Percentiles rank a stretch among this genome's conserved stretches.
Evolutionary conservation across 1,284 basidiomycete genomes (phyloP).

Genomic region (Xanthoconium separans): DNA sequence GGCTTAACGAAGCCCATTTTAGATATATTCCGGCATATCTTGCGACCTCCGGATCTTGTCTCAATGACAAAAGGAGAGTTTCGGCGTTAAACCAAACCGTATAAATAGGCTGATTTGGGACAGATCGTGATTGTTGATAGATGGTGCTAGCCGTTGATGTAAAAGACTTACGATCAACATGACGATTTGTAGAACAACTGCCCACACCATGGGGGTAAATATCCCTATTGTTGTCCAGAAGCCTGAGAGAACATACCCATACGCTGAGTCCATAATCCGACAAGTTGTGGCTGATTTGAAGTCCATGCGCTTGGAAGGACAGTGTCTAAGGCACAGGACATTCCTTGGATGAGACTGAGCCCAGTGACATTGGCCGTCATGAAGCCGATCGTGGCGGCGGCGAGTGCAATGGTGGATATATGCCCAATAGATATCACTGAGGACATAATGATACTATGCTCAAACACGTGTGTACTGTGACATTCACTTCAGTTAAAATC

Average conservation of each 20-base stretch:
- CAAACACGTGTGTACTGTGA: slow-evolving; percentile 62
- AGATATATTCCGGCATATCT: slow-evolving; percentile 76
- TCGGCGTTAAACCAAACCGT: slow-evolving; percentile 84
- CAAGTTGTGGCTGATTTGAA: slow-evolving; percentile 75
- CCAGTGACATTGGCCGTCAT: slow-evolving; percentile 82
- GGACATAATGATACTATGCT: slow-evolving; percentile 72
- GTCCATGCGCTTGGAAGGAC: slow-evolving; percentile 92
- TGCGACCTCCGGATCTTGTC: slow-evolving; percentile 88
- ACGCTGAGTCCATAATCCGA: slow-evolving; percentile 89
- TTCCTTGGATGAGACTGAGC: slow-evolving; percentile 80
- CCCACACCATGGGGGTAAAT: slow-evolving; percentile 1
- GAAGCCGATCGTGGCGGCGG: slow-evolving; percentile 81
- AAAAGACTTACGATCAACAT: slow-evolving; percentile 51
- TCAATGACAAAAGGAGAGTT: slow-evolving; percentile 70
- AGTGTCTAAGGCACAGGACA: slow-evolving; percentile 84
- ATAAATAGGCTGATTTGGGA: slow-evolving; percentile 53
- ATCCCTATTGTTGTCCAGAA: neutral
- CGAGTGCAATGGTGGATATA: slow-evolving; percentile 78
- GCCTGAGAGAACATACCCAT: slow-evolving; percentile 56
- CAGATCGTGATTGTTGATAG: neutral
- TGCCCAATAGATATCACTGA: slow-evolving; percentile 86
- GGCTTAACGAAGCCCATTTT: slow-evolving; percentile 73
- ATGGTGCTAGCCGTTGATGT: neutral
- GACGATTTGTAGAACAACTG: slow-evolving; percentile 66
- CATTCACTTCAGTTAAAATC: neutral